Evolutionary conservation across 1,139 yeast genomes (phyloP).

Genomic region (Debaryomyces fabryi): DNA sequence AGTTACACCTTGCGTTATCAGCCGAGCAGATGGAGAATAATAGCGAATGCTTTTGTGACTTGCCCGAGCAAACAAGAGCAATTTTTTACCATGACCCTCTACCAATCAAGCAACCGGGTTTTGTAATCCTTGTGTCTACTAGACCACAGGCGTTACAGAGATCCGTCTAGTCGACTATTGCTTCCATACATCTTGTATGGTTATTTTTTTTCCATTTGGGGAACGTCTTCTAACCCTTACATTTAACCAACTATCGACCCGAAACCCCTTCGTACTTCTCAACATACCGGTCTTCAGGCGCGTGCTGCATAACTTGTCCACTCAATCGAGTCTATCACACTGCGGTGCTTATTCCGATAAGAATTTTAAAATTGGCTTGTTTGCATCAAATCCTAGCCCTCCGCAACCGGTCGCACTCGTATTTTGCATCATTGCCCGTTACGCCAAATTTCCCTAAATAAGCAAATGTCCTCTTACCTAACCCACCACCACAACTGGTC

Average conservation of each 20-base stretch:
- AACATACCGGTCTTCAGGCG: neutral
- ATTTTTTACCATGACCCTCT: neutral
- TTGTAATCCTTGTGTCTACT: neutral
- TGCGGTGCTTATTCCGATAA: neutral
- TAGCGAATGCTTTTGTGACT: neutral
- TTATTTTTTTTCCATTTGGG: neutral
- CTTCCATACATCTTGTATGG: neutral
- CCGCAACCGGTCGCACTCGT: neutral
- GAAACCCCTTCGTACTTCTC: neutral
- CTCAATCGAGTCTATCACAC: neutral
- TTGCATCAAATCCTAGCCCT: neutral
- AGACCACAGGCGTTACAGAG: neutral
- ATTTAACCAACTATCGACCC: neutral
- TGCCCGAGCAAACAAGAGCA: neutral
- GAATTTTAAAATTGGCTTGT: neutral
- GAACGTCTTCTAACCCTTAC: neutral
- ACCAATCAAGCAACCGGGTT: neutral
- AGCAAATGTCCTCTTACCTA: neutral
- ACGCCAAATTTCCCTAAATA: neutral
- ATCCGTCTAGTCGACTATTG: neutral
- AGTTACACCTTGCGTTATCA: constrained; percentile 1
- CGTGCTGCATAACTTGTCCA: neutral
- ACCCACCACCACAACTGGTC: neutral
- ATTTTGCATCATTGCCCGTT: neutral
- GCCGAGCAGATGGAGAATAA: neutral